These are phyloP conservation scores for Colletotrichum sp. DNA, from an alignment of 2,329 filamentous ascomycete genomes.

Conservation along the genomic window DNA sequence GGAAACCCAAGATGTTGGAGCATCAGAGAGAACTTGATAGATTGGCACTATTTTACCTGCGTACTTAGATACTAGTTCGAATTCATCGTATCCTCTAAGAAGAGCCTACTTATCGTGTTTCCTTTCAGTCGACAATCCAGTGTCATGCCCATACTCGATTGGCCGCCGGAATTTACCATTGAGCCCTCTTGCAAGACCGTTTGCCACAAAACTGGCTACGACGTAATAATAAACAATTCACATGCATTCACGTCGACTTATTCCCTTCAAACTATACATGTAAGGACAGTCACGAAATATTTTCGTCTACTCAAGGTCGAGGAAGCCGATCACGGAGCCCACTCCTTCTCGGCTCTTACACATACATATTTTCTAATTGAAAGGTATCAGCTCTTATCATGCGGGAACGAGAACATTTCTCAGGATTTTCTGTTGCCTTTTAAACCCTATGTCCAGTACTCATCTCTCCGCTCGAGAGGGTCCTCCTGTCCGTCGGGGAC, in stretches of 20 bases:
- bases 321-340: neutral
- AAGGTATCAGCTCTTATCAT: neutral
- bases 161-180: neutral
- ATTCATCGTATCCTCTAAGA: rapidly evolving
- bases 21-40: neutral
- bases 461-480: neutral
- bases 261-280: rapidly evolving
- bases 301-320: neutral
- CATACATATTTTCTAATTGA: rapidly evolving
- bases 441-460: neutral
- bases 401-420: neutral
- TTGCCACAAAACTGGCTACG: neutral
- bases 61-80: neutral
- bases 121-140: neutral
- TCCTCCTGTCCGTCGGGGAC: neutral
- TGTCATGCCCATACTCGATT: neutral
- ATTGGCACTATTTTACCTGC: rapidly evolving
- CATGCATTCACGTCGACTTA: neutral
- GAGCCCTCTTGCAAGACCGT: neutral
- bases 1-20: neutral
- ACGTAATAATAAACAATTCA: neutral
- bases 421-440: neutral
- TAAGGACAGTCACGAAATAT: neutral
- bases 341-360: neutral
- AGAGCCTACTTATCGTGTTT: neutral